Percentiles rank a stretch among this genome's conserved stretches.
These are phyloP conservation scores for Dendrobium nobile DNA, from an alignment of 106 monocot genomes.

Conservation along the genomic window DNA sequence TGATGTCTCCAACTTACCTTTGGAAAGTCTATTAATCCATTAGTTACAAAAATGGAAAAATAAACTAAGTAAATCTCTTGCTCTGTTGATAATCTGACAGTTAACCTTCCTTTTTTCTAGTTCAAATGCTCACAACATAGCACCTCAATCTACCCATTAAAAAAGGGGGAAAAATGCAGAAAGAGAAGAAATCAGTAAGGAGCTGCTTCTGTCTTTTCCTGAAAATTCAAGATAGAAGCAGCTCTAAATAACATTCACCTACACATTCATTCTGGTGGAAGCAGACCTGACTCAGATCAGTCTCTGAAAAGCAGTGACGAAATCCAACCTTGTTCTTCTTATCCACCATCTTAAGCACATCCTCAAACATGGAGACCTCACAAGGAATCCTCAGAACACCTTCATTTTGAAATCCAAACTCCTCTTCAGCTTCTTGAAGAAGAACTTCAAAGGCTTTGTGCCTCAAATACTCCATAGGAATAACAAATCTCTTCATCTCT, in stretches of 20 bases:
- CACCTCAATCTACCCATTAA: too few species aligned
- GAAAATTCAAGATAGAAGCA: background rate
- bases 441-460: slow-evolving; percentile 21
- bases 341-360: slow-evolving; percentile 21
- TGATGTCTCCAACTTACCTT: too few species aligned
- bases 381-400: slow-evolving; percentile 32
- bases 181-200: too few species aligned
- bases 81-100: too few species aligned
- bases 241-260: slow-evolving; percentile 8
- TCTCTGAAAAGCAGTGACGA: slow-evolving; percentile 24
- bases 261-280: slow-evolving; percentile 19
- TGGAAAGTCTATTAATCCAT: too few species aligned
- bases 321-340: slow-evolving; percentile 22
- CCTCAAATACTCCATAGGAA: slow-evolving; percentile 28
- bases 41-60: too few species aligned
- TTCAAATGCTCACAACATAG: too few species aligned
- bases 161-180: too few species aligned
- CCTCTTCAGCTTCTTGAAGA: slow-evolving; percentile 30
- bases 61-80: too few species aligned
- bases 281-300: slow-evolving; percentile 6
- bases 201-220: too few species aligned
- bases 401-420: slow-evolving; percentile 31
- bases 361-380: slow-evolving; percentile 23
- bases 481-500: slow-evolving; percentile 31
- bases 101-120: too few species aligned